A percentile compares a stretch with the other conserved stretches of the same genome.
Conservation (phyloP, 2,329 filamentous ascomycete genomes). For the Epichloe uncinata region DNA sequence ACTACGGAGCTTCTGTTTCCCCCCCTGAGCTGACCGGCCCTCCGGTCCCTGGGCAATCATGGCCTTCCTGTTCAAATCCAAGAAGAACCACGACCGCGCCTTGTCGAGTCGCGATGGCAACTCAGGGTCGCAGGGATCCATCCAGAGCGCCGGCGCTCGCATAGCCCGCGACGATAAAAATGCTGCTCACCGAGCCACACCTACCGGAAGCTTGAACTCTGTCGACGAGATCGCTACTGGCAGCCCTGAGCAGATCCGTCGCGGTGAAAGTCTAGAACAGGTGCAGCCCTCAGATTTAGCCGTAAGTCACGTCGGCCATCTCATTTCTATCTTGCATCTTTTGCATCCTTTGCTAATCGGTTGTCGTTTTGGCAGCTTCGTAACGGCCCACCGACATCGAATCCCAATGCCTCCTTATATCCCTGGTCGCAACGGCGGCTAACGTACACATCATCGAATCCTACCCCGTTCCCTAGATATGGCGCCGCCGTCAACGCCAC, state of each 20-base stretch:
- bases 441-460: conserved; percentile 69
- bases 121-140: conserved; percentile 32
- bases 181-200: conserved; percentile 47
- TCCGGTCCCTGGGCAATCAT: conserved; percentile 39
- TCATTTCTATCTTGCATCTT: background rate
- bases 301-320: conserved; percentile 21
- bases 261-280: conserved; percentile 38
- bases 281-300: conserved; percentile 27
- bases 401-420: conserved; percentile 70
- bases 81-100: conserved; percentile 57
- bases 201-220: conserved; percentile 67
- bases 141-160: conserved; percentile 35
- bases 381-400: conserved; percentile 35
- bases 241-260: conserved; percentile 52
- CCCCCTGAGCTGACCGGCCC: conserved; percentile 15
- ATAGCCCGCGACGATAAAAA: conserved; percentile 40
- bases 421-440: conserved; percentile 89
- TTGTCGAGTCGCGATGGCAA: conserved; percentile 41
- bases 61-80: conserved; percentile 75
- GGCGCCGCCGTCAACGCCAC: conserved; percentile 88
- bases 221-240: conserved; percentile 43
- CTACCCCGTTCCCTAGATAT: conserved; percentile 89
- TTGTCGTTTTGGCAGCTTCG: conserved; percentile 31
- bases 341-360: background rate
- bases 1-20: background rate